These are phyloP conservation scores for Rhodamnia rubescens DNA, from an alignment of 345 rosid species.

Conservation along the genomic window DNA sequence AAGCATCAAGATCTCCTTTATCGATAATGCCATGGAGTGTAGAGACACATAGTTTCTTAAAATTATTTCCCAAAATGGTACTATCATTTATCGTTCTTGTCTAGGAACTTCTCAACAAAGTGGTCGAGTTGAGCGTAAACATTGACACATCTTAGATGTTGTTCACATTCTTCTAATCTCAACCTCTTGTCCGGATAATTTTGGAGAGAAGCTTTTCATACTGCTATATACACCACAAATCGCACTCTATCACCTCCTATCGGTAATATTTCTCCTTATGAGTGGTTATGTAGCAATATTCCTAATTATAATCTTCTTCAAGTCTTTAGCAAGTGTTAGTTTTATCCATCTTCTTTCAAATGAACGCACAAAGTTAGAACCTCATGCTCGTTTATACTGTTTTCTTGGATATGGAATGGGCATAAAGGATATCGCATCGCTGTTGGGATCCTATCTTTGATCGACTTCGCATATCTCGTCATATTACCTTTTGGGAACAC, in stretches of 20 bases:
- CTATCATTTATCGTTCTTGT: background rate
- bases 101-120: background rate
- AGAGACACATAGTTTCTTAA: background rate
- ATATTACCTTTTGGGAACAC: background rate
- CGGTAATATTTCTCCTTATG: background rate
- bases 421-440: background rate
- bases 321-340: too few relatives aligned
- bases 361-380: background rate
- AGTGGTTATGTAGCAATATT: background rate
- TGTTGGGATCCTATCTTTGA: background rate
- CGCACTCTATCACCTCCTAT: background rate
- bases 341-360: background rate
- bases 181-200: background rate
- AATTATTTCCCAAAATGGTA: background rate
- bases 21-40: background rate
- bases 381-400: rapidly evolving
- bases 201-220: background rate
- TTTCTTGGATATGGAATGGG: background rate
- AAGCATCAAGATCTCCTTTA: background rate
- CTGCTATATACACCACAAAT: too few relatives aligned
- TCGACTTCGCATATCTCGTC: rapidly evolving
- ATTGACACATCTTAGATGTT: background rate
- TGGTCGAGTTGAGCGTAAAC: background rate
- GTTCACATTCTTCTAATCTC: background rate
- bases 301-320: background rate